These are phyloP conservation scores for Macrocybe sp. DNA, from an alignment of 1,284 basidiomycete species.

Conservation along the genomic window DNA sequence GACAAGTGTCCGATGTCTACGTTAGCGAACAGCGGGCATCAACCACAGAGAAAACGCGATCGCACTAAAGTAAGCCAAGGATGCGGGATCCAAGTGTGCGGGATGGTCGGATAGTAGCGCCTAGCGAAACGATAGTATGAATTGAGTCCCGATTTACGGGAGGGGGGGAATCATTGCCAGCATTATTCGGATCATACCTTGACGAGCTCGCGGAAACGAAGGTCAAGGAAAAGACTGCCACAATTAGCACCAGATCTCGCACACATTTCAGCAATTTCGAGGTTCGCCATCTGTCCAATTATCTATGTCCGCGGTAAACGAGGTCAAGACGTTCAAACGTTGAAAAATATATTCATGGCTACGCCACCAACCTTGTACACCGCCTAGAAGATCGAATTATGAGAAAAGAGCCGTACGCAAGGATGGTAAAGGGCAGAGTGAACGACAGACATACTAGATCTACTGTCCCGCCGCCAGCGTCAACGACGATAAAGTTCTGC, in stretches of 20 bases:
- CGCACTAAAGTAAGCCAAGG: conserved; percentile 71
- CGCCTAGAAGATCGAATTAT: conserved; percentile 34
- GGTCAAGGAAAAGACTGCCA: conserved; percentile 77
- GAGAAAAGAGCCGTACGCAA: conserved; percentile 4
- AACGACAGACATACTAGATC: conserved; percentile 26
- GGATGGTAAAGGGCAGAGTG: conserved; percentile 3
- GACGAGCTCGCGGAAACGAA: conserved; percentile 76
- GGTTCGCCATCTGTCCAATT: conserved; percentile 64
- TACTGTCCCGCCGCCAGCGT: conserved; percentile 80
- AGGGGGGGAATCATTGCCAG: too few relatives aligned
- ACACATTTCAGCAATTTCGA: conserved; percentile 84
- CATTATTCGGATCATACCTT: conserved; percentile 32
- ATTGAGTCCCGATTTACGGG: not conserved
- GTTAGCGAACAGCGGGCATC: not conserved
- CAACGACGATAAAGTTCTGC: conserved; percentile 72
- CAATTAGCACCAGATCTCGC: conserved; percentile 79
- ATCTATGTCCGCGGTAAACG: conserved; percentile 33
- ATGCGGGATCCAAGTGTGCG: conserved; percentile 70
- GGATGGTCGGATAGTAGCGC: conserved; percentile 66
- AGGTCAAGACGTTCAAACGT: conserved; percentile 3
- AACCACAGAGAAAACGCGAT: conserved; percentile 4
- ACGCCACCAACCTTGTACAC: conserved; percentile 53
- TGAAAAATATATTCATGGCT: conserved; percentile 4
- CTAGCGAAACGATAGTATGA: conserved; percentile 15
- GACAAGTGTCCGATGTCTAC: conserved; percentile 1